phyloP scores from a whole-genome alignment of 73 alveolate genomes.

The Paramecium octaurelia region DNA sequence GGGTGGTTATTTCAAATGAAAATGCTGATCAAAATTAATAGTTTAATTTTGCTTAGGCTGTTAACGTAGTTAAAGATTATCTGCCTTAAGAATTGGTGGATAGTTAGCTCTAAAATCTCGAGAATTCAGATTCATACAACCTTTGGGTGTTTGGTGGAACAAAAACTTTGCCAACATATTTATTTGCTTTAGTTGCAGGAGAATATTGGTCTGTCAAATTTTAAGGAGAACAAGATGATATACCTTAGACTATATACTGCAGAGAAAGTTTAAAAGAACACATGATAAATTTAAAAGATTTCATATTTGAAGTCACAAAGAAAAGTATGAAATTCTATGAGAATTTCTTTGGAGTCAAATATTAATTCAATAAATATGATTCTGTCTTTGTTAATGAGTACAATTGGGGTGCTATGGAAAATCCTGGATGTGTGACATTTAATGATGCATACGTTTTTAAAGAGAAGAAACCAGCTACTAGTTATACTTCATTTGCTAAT shows the following conservation, averaged over 20 bases:
- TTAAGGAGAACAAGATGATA: neutral
- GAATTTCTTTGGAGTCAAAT: slow-evolving; percentile 85
- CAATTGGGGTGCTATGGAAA: slow-evolving; percentile 98
- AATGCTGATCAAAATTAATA: neutral
- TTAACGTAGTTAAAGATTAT: neutral
- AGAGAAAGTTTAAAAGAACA: slow-evolving; percentile 68
- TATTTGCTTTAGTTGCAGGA: slow-evolving; percentile 63
- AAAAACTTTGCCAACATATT: slow-evolving; percentile 51
- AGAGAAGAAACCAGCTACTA: slow-evolving; percentile 63
- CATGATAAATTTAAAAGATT: slow-evolving; percentile 70
- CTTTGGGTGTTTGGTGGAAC: slow-evolving; percentile 30
- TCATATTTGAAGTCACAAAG: slow-evolving; percentile 72
- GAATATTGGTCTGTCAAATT: slow-evolving; percentile 35
- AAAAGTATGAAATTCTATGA: slow-evolving; percentile 93
- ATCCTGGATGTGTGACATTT: slow-evolving; percentile 84
- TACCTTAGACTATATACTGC: slow-evolving; percentile 58
- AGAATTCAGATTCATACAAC: neutral
- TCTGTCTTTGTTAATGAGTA: slow-evolving; percentile 93
- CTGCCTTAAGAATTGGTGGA: neutral
- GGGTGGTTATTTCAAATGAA: slow-evolving; percentile 94
- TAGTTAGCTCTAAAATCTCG: neutral
- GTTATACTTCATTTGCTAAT: slow-evolving; percentile 71
- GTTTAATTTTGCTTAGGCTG: neutral
- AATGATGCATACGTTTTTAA: slow-evolving; percentile 83
- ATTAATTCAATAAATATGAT: slow-evolving; percentile 94